phyloP scores from a whole-genome alignment of 2,329 filamentous ascomycete genomes.

The Aspergillus neoniger region DNA sequence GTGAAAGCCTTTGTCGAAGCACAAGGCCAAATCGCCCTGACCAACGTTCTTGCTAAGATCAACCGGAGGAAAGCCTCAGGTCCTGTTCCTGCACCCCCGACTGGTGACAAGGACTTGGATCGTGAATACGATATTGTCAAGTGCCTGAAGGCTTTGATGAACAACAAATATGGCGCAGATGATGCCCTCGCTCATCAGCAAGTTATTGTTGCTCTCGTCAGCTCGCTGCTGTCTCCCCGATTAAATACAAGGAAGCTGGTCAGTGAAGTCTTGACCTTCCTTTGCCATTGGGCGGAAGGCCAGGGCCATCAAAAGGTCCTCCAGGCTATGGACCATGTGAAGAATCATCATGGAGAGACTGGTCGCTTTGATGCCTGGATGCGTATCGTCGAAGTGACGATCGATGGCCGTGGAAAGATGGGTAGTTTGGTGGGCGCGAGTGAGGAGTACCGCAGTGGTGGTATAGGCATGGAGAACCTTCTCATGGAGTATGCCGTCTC shows the following conservation, averaged over 20 bases:
- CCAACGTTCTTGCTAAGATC: conserved; percentile 89
- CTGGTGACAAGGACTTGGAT: conserved; percentile 78
- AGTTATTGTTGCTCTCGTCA: conserved; percentile 83
- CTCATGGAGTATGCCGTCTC: conserved; percentile 98
- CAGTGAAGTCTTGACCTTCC: conserved; percentile 92
- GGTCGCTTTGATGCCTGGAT: conserved; percentile 98
- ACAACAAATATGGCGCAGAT: conserved; percentile 98
- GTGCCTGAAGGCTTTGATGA: conserved; percentile 95
- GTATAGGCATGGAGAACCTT: conserved; percentile 97
- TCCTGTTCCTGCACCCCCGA: conserved; percentile 63
- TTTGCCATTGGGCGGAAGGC: conserved; percentile 90
- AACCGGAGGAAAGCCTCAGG: conserved; percentile 81
- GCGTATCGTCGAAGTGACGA: conserved; percentile 94
- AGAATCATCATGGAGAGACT: conserved; percentile 83
- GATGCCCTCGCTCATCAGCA: conserved; percentile 89
- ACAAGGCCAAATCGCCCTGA: conserved; percentile 93
- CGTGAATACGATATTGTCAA: conserved; percentile 97
- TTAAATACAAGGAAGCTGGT: conserved; percentile 91
- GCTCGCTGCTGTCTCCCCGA: conserved; percentile 82
- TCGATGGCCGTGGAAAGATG: conserved; percentile 98
- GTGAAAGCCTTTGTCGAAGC: conserved; percentile 96
- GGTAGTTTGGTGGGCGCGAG: conserved; percentile 95
- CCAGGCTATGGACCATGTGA: conserved; percentile 89
- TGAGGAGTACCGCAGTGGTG: conserved; percentile 91
- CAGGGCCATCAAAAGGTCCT: conserved; percentile 91